Conservation (phyloP, 2,329 filamentous ascomycete species). For the Pseudogymnoascus sp. region DNA sequence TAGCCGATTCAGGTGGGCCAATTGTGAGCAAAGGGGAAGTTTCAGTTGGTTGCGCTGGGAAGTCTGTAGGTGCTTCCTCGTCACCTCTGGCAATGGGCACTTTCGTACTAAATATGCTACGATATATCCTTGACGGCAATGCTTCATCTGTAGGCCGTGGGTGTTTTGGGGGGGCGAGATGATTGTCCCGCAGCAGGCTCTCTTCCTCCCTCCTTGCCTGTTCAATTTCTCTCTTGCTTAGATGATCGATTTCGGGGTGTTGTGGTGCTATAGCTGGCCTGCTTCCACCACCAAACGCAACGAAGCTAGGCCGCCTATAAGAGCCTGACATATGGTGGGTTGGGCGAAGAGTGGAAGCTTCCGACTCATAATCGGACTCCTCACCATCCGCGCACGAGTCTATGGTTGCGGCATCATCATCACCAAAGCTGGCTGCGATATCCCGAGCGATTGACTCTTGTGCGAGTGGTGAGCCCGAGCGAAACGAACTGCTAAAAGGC, state of each 20-base stretch:
- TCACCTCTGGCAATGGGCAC: conserved; percentile 25
- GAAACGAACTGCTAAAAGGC: conserved; percentile 38
- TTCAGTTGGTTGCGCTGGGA: conserved; percentile 30
- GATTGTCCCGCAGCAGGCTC: conserved; percentile 56
- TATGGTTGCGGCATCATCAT: conserved; percentile 40
- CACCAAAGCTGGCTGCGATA: conserved; percentile 50
- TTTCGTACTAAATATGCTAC: conserved; percentile 47
- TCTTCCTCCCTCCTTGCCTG: conserved; percentile 49
- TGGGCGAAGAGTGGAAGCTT: conserved; percentile 28
- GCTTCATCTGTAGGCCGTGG: conserved; percentile 27
- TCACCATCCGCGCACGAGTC: conserved; percentile 30
- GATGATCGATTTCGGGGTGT: conserved; percentile 31
- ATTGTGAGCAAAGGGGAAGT: conserved; percentile 33
- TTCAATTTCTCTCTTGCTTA: conserved; percentile 48
- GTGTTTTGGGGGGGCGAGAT: conserved; percentile 56
- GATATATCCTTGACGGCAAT: conserved; percentile 32
- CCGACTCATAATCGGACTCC: conserved; percentile 36
- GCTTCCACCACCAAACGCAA: conserved; percentile 63
- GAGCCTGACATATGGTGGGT: conserved; percentile 48
- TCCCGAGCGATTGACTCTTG: conserved; percentile 59
- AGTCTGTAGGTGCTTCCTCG: conserved; percentile 24
- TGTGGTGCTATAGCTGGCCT: conserved; percentile 60
- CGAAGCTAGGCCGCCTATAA: conserved; percentile 70
- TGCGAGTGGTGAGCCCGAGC: conserved; percentile 55
- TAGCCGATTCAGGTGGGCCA: conserved; percentile 33